phyloP scores from a whole-genome alignment of 208 protist genomes.

The Leishmania martiniquensis region DNA sequence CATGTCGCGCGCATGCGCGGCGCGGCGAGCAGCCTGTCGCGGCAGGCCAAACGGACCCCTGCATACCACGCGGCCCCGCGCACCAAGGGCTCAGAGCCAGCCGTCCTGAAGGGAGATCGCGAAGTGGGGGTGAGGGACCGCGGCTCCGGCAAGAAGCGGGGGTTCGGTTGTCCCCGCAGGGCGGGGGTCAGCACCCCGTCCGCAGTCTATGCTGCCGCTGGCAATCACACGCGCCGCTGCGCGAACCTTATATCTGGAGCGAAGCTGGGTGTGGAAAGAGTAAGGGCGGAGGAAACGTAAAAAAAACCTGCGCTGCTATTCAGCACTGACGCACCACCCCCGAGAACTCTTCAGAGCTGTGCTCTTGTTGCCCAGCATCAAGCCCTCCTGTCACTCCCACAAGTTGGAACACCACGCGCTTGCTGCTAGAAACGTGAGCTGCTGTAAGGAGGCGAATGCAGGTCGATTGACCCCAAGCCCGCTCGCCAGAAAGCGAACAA shows the following conservation, averaged over 20 bases:
- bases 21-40: too few relatives aligned
- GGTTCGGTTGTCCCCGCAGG: background rate
- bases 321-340: background rate
- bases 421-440: conserved; percentile 68
- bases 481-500: conserved; percentile 74
- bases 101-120: too few relatives aligned
- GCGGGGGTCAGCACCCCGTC: background rate
- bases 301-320: background rate
- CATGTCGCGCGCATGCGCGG: too few relatives aligned
- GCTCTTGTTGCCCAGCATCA: background rate
- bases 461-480: conserved; percentile 75
- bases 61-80: too few relatives aligned
- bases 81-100: too few relatives aligned
- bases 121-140: too few relatives aligned
- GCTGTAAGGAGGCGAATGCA: conserved; percentile 52
- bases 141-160: background rate
- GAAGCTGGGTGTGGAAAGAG: background rate
- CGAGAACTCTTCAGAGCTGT: background rate
- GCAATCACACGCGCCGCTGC: background rate
- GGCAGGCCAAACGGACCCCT: too few relatives aligned
- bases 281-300: background rate
- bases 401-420: conserved; percentile 82
- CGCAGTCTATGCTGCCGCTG: background rate
- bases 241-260: too few relatives aligned
- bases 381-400: conserved; percentile 30